Conservation (phyloP, 2,329 filamentous ascomycete genomes). For the Geosmithia morbida region DNA sequence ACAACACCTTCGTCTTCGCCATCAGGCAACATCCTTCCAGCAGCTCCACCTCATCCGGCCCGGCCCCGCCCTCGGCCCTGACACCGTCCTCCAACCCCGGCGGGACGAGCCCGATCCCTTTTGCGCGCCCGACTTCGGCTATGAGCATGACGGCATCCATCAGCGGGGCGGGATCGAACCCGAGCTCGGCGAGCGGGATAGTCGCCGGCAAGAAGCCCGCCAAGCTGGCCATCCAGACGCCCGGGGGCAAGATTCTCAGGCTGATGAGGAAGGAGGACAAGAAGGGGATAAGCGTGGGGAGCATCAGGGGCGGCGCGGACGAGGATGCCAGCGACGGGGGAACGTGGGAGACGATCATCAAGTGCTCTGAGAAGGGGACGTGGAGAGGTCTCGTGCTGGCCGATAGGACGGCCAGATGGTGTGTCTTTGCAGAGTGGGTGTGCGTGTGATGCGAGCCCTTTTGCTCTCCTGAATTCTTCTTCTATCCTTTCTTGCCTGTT, state of each 20-base stretch:
- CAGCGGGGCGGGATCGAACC: constrained; percentile 41
- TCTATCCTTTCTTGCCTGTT: background rate
- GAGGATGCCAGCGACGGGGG: constrained; percentile 54
- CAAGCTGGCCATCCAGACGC: constrained; percentile 88
- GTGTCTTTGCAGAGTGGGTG: constrained; percentile 82
- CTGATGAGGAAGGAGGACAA: constrained; percentile 69
- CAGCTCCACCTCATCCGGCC: constrained; percentile 1
- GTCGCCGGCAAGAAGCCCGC: constrained; percentile 66
- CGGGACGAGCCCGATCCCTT: constrained; percentile 43
- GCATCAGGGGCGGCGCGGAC: constrained; percentile 11
- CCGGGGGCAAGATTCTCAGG: constrained; percentile 84
- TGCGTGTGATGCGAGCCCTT: constrained; percentile 24
- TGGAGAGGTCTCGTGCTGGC: constrained; percentile 75
- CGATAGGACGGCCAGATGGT: constrained; percentile 75
- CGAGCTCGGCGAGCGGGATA: constrained; percentile 36
- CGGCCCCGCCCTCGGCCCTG: constrained; percentile 17
- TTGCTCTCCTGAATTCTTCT: background rate
- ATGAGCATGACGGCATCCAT: constrained; percentile 47
- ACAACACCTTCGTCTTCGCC: constrained; percentile 96
- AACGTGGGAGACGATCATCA: constrained; percentile 82
- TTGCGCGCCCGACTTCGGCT: constrained; percentile 43
- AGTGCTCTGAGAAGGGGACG: constrained; percentile 67
- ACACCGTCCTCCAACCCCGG: constrained; percentile 33
- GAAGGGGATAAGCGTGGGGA: constrained; percentile 33
- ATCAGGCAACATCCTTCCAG: constrained; percentile 73